Percentiles rank a stretch among this genome's conserved stretches.
Conservation (phyloP, 495 filamentous ascomycete species). For the Amphirosellinia nigrospora region DNA sequence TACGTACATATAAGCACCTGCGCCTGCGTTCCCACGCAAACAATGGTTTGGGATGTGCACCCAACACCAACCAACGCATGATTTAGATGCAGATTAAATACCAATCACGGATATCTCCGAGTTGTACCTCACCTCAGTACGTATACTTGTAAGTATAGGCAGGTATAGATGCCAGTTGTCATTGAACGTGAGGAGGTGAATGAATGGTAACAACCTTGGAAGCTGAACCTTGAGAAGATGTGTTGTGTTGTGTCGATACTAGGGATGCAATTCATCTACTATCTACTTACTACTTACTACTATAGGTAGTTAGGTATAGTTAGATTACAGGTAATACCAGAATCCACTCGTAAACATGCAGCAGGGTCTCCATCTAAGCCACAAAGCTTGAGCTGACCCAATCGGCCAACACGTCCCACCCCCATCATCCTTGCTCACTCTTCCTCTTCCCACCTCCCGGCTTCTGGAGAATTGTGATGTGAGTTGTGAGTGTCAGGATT, state of each 20-base stretch:
- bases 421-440: not conserved
- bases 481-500: not conserved
- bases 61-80: no score
- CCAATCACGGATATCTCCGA: not conserved
- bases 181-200: not conserved
- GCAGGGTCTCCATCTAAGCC: not conserved
- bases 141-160: not conserved
- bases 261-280: not conserved
- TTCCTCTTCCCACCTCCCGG: not conserved
- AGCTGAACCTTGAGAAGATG: no score
- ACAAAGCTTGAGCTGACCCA: constrained; percentile 23
- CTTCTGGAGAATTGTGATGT: not conserved
- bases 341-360: not conserved
- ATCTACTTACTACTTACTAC: not conserved
- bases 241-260: no score
- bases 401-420: not conserved
- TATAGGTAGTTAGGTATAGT: not conserved
- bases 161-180: not conserved
- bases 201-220: no score
- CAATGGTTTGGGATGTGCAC: not conserved
- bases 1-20: not conserved
- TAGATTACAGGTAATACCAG: not conserved
- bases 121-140: not conserved
- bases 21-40: not conserved
- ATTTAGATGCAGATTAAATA: no score